Percentiles rank a stretch among this genome's conserved stretches.
Conservation (phyloP, 1,139 yeast species). For the Hemisphaericaspora lyxosophila region DNA sequence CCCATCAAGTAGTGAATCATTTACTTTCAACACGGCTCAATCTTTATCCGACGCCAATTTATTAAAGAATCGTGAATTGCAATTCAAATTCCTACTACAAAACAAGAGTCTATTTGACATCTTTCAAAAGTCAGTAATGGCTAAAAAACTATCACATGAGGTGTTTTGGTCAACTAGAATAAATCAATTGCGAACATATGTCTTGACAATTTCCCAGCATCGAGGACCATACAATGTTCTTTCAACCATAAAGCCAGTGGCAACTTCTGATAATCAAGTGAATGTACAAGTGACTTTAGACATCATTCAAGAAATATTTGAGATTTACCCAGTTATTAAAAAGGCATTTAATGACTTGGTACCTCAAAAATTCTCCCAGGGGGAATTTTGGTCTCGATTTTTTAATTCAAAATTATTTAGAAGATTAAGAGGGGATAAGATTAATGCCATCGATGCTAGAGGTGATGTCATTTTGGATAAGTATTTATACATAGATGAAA, state of each 20-base stretch:
- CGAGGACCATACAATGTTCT: slow-evolving; percentile 92
- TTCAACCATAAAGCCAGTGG: slow-evolving; percentile 90
- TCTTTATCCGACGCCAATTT: slow-evolving; percentile 42
- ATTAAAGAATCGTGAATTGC: slow-evolving; percentile 70
- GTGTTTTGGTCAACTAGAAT: slow-evolving; percentile 90
- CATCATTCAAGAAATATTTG: slow-evolving; percentile 84
- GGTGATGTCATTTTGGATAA: slow-evolving; percentile 86
- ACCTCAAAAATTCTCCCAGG: slow-evolving; percentile 75
- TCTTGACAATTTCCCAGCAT: slow-evolving; percentile 78
- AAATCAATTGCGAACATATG: slow-evolving; percentile 79
- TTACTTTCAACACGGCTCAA: slow-evolving; percentile 26
- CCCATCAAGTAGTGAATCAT: slow-evolving; percentile 15
- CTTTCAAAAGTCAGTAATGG: slow-evolving; percentile 86
- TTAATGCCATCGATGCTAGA: slow-evolving; percentile 66
- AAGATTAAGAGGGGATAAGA: slow-evolving; percentile 84
- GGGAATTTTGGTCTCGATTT: slow-evolving; percentile 96
- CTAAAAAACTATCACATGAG: slow-evolving; percentile 70
- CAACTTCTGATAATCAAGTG: slow-evolving; percentile 85
- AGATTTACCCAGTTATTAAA: slow-evolving; percentile 90
- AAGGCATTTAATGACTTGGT: slow-evolving; percentile 88
- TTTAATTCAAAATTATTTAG: slow-evolving; percentile 87
- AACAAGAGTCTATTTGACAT: slow-evolving; percentile 70
- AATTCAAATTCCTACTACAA: slow-evolving; percentile 71
- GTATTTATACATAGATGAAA: slow-evolving; percentile 63
- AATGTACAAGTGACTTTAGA: slow-evolving; percentile 91